Percentiles rank a stretch among this genome's conserved stretches.
phyloP scores from a whole-genome alignment of 345 rosid species.

The Euphorbia tirucalli region DNA sequence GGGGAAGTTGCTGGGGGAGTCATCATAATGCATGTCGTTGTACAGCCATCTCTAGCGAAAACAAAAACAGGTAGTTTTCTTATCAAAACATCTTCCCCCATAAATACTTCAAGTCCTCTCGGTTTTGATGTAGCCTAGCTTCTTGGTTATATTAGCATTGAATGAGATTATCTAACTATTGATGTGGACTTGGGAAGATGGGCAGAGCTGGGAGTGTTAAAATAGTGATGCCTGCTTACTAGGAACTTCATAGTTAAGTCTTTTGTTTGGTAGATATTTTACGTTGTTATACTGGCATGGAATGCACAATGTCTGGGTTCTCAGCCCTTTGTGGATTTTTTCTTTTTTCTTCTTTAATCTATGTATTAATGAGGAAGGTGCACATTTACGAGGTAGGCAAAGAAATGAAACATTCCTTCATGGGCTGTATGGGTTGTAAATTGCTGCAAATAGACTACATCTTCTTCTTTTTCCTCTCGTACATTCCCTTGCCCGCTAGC shows the following conservation, averaged over 20 bases:
- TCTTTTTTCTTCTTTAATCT: not conserved
- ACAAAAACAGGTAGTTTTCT: constrained; percentile 53
- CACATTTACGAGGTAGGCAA: not conserved
- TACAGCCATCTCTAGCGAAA: constrained; percentile 72
- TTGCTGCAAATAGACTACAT: not conserved
- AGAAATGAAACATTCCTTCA: not conserved
- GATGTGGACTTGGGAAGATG: not conserved
- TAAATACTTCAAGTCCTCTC: not conserved
- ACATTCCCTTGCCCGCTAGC: not conserved
- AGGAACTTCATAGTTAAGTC: constrained; percentile 3
- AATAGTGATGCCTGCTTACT: constrained; percentile 2
- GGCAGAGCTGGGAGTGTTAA: not conserved
- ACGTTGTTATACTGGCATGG: not conserved
- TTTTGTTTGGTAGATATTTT: not conserved
- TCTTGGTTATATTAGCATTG: not conserved
- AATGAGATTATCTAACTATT: not conserved
- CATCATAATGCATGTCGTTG: constrained; percentile 85
- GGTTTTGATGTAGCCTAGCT: not conserved
- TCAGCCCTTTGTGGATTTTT: not conserved
- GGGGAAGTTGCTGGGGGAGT: constrained; percentile 62
- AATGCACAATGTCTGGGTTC: not conserved
- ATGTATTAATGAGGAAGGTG: not conserved
- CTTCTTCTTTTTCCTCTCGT: not conserved
- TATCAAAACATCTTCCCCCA: constrained; percentile 2
- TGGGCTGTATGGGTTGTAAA: not conserved